phyloP scores from a whole-genome alignment of 208 protist genomes.

The Wallacemonas sp. region DNA sequence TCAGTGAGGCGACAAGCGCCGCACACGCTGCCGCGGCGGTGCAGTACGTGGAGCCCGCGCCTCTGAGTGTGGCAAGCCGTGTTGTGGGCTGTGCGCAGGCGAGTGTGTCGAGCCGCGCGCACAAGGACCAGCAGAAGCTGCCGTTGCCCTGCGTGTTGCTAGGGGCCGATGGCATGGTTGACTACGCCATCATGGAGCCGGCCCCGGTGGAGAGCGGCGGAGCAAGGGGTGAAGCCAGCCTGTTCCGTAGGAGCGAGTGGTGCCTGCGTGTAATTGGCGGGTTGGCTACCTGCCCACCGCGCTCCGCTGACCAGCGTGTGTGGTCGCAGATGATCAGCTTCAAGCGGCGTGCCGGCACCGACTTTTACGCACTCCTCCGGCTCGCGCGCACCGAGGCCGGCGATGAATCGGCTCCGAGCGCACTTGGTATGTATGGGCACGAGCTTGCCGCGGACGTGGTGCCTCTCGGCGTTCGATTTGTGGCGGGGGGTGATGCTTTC shows the following conservation, averaged over 20 bases:
- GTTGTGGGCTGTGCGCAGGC: constrained; percentile 47
- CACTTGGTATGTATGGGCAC: neutral
- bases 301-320: constrained; percentile 29
- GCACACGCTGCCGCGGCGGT: neutral
- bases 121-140: constrained; percentile 1
- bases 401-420: too few species aligned
- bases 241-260: constrained; percentile 1
- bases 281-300: constrained; percentile 21
- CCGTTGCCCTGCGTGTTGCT: constrained; percentile 36
- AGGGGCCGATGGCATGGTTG: constrained; percentile 48
- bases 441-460: constrained; percentile 23
- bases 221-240: neutral
- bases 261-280: constrained; percentile 52
- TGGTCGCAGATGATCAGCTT: constrained; percentile 56
- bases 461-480: constrained; percentile 35
- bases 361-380: constrained; percentile 55
- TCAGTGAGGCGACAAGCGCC: neutral
- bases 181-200: constrained; percentile 56
- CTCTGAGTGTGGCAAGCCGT: constrained; percentile 42
- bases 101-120: constrained; percentile 11
- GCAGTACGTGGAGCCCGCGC: constrained; percentile 1
- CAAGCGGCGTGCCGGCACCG: constrained; percentile 47
- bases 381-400: too few species aligned
- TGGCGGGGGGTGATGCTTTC: constrained; percentile 41
- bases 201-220: neutral